Base-by-base conservation (phyloP, 495 filamentous ascomycete genomes). In the Apiosordaria backusii region DNA sequence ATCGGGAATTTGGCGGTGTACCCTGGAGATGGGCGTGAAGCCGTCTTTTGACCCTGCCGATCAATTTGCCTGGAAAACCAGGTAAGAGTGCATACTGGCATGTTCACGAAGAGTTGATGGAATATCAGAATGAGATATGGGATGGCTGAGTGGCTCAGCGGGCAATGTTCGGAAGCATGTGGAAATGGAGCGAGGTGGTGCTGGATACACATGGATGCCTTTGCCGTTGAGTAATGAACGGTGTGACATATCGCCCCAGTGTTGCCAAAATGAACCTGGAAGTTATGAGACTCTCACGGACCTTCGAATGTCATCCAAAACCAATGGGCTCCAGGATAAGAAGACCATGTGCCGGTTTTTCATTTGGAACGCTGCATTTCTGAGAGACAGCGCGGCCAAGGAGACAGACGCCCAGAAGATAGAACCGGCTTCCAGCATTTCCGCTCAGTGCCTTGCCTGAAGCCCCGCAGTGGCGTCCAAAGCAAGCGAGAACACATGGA, bases 341-440 rank as follows among this genome's bases (percentile, higher is more conserved):
- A n/a, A 16, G 16, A 18, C 27, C 59, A 25, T 45, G 35, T 45
- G 35, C 35, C 18, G 25, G n/a, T n/a, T 19, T 59, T 61, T 61
- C 24, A 61, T 61, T 27, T 61, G n/a, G 59, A 27, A 19, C 29
- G 25, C 16, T 61, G 59, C 59, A 61, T 61, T 27, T 61, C 24
- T 4, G 59, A 45, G 59, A 19, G 19, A 61, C 26, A n/a, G 13
- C 10, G 24, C 7, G 22, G 16, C 4, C 57, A 23, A 59, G 22
- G 4, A 27, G 59, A n/a, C 59, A 55, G 3, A 18, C 4, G 22
- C 52, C 50, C 52, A 55, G n/a, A 55, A 55, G n/a, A 23, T 55
- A 23, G 52, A 55, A 13, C n/a, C 4, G 18, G 50, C 4, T 21
- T 4, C 3, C 50, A 4, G 50, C 50, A 3, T 53, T 21, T 53